These are phyloP conservation scores for Botrytis tulipae DNA, from an alignment of 2,329 filamentous ascomycete genomes.

Conservation along the genomic window DNA sequence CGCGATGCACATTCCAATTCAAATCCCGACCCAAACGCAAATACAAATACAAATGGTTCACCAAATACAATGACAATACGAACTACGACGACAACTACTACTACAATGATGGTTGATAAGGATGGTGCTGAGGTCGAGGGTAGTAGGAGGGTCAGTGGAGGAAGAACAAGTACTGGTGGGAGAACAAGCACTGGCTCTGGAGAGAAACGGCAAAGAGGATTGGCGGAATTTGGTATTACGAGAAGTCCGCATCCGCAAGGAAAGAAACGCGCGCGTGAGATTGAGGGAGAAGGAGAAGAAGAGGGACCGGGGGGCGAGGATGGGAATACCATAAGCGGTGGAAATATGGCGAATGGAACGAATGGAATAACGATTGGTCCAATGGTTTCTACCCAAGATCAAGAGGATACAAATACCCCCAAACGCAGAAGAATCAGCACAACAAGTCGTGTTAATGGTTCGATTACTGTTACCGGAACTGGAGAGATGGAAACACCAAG, in stretches of 20 bases:
- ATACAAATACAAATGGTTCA: neutral
- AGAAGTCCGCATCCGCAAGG: constrained; percentile 4
- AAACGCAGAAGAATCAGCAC: constrained; percentile 4
- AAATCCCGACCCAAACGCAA: neutral
- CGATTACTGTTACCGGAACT: neutral
- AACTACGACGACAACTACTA: neutral
- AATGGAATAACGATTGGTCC: neutral
- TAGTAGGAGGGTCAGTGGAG: neutral
- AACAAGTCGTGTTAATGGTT: neutral
- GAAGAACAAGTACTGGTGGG: neutral
- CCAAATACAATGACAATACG: neutral
- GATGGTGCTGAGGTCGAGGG: neutral
- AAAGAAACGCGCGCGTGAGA: neutral
- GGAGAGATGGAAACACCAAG: neutral
- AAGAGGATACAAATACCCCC: neutral
- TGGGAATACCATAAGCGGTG: neutral
- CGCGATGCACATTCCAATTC: neutral
- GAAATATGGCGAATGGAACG: neutral
- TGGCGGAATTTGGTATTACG: constrained; percentile 14
- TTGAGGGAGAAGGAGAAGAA: neutral
- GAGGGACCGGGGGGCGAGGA: neutral
- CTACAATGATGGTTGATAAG: neutral
- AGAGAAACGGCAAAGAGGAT: constrained; percentile 8
- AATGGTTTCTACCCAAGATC: neutral
- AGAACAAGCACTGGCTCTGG: neutral